Base-by-base conservation (phyloP, 768 basidiomycete genomes). In the Agrocybe chaxingu region DNA sequence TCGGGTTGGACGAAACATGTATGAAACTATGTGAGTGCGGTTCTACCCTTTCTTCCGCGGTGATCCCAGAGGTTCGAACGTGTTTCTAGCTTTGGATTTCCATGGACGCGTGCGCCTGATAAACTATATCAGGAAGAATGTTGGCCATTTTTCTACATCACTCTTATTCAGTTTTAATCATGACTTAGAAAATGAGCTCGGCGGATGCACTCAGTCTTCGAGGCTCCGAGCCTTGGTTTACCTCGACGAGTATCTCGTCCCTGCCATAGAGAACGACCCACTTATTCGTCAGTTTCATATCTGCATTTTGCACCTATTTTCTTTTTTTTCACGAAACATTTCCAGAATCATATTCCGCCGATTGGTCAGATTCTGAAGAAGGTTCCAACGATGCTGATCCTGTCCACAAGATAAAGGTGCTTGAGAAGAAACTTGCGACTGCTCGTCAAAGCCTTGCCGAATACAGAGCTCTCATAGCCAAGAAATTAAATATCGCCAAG, bases 61-160 rank as follows among this genome's bases (percentile, higher is more conserved):
- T 24, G 24, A 24, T 24, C 24, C 5, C 24, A 24, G 24, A 24
- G 24, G 24, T 24, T 19, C 45, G 37, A 29, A 24, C 37, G 5
- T 38, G 42, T 46, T 32, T 40, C 32, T 29, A 92, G 89, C 72
- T 0, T 71, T 95, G 35, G 93, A 96, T 64, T 81, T 86, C 55
- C 85, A 92, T 66, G 79, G 81, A 48, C 78, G 88, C 13, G 85
- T 92, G 57, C 81, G 89, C 42, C 69, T 97, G 45, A 82, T 97
- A 68, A 97, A 97, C 65, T 89, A 79, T 67, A 92, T 96, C 61
- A 74, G 94, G 50, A 87, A 81, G 68, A 79, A 82, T 67, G 92
- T 90, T 52, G 29, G 60, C 49, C 9, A 42, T 45, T 16, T 44
- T 34, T 46, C 31, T 30, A 47, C 35, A 42, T 51, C 13, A 12